Evolutionary conservation across 768 basidiomycete genomes (phyloP).

Genomic region (Kwoniella pini): DNA sequence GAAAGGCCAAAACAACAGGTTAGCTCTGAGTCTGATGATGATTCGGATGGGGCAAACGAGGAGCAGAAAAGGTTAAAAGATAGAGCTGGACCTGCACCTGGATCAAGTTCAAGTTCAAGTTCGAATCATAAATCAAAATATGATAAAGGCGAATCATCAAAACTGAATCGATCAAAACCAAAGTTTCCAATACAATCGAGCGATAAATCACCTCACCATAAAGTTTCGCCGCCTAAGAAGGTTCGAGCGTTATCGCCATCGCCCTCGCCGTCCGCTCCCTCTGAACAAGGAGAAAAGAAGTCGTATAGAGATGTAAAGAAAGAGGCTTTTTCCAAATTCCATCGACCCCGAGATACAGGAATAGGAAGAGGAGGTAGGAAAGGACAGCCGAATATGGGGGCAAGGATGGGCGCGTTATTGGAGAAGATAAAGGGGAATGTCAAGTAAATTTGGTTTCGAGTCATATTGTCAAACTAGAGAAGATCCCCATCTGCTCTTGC

Average conservation of each 20-base stretch:
- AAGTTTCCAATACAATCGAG: not conserved
- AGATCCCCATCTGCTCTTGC: no score
- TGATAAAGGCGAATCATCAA: not conserved
- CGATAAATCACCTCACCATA: slow-evolving; percentile 11
- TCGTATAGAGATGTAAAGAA: slow-evolving; percentile 41
- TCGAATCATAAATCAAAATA: not conserved
- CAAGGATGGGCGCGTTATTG: slow-evolving; percentile 81
- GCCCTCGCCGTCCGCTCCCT: slow-evolving; percentile 9
- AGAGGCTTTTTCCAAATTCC: slow-evolving; percentile 45
- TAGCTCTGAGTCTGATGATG: slow-evolving; percentile 11
- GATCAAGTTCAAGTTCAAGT: slow-evolving; percentile 8
- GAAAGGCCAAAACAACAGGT: slow-evolving; percentile 5
- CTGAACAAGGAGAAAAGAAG: slow-evolving; percentile 11
- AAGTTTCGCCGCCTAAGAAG: slow-evolving; percentile 8
- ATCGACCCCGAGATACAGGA: slow-evolving; percentile 17
- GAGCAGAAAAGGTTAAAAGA: slow-evolving; percentile 2
- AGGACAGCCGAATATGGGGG: slow-evolving; percentile 73
- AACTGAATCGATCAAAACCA: not conserved
- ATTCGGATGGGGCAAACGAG: slow-evolving; percentile 11
- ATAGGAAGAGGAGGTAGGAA: slow-evolving; percentile 19
- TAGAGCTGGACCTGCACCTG: slow-evolving; percentile 16
- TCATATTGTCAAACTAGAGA: no score
- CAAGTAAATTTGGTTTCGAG: not conserved
- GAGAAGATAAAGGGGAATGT: slow-evolving; percentile 69
- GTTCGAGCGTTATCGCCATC: slow-evolving; percentile 33